Evolutionary conservation across 495 filamentous ascomycete genomes (phyloP).

Genomic region (Penicillium manginii): DNA sequence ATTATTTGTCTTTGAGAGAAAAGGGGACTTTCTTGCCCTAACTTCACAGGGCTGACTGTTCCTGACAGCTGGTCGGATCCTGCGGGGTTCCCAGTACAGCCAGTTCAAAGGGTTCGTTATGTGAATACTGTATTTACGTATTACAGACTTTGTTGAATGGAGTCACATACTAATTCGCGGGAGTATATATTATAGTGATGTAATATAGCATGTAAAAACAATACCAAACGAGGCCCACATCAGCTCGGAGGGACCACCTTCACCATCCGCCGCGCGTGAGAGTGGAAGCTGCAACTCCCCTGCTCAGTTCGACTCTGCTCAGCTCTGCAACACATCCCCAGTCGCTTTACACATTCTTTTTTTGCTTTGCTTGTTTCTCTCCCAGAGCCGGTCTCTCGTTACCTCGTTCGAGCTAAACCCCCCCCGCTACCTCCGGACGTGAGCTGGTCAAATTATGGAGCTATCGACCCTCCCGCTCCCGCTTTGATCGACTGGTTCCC

Average conservation of each 20-base stretch:
- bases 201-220: neutral
- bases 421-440: constrained; percentile 8
- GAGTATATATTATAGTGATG: neutral
- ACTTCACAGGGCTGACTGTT: constrained; percentile 10
- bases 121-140: neutral
- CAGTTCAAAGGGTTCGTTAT: neutral
- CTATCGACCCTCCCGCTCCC: constrained; percentile 32
- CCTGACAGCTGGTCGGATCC: constrained; percentile 34
- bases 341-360: constrained; percentile 7
- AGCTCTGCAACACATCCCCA: neutral
- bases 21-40: neutral
- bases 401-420: constrained; percentile 6
- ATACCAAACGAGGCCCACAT: constrained; percentile 9
- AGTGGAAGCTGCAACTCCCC: constrained; percentile 31
- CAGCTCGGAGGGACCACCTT: constrained; percentile 13
- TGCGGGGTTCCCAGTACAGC: constrained; percentile 21
- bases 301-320: constrained; percentile 15
- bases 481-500: constrained; percentile 41
- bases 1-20: neutral
- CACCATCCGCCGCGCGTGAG: constrained; percentile 23
- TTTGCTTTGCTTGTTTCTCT: constrained; percentile 10
- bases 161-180: neutral
- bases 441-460: constrained; percentile 38
- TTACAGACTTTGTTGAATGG: neutral
- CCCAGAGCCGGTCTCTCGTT: constrained; percentile 27